Percentiles rank a stretch among this genome's conserved stretches.
Evolutionary conservation across 78 protist species (phyloP).

Genomic region (Dictyostelium citrinum): DNA sequence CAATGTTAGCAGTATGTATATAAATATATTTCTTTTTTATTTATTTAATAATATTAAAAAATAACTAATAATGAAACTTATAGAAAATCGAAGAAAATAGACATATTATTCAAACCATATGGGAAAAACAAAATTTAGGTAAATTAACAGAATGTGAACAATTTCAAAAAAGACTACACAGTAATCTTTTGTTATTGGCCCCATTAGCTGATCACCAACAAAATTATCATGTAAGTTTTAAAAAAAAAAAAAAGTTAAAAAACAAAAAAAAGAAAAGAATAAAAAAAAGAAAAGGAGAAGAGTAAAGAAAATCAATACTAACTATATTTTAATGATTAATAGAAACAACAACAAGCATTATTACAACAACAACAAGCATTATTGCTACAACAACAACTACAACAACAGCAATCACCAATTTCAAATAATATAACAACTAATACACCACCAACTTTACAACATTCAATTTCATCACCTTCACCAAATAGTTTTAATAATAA

Average conservation of each 20-base stretch:
- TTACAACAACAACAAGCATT: neutral
- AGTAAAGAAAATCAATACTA: no score
- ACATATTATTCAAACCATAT: neutral
- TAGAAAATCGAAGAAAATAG: conserved; percentile 9
- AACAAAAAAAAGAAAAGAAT: no score
- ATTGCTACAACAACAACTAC: neutral
- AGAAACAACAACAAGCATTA: neutral
- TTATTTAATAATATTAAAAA: no score
- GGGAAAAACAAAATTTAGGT: conserved; percentile 6
- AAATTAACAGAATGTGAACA: neutral
- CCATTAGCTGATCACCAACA: neutral
- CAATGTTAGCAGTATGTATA: neutral
- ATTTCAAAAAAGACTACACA: neutral
- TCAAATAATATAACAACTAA: neutral
- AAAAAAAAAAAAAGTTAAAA: neutral
- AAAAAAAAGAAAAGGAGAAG: no score
- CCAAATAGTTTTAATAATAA: neutral
- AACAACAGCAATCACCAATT: neutral
- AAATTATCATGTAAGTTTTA: neutral
- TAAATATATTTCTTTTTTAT: no score
- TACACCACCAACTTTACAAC: neutral
- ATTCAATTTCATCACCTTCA: neutral
- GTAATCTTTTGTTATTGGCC: neutral
- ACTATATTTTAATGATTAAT: no score
- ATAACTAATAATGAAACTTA: neutral